A percentile compares a stretch with the other conserved stretches of the same genome.
These are phyloP conservation scores for Ogataea dorogensis DNA, from an alignment of 805 yeast genomes.

Conservation along the genomic window DNA sequence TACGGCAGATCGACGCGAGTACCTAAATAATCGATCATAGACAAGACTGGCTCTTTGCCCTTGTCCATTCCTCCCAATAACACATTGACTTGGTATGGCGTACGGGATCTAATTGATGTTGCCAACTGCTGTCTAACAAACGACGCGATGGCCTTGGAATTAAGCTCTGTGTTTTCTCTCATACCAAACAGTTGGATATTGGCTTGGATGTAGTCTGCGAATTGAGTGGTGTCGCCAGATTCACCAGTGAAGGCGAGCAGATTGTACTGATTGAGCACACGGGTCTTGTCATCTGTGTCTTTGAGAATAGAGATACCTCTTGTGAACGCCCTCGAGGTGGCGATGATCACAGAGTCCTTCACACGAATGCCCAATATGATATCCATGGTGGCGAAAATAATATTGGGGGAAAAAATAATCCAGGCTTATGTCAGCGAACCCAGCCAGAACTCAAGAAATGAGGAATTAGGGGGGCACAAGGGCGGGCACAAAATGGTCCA, in stretches of 20 bases:
- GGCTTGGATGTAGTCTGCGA: conserved; percentile 92
- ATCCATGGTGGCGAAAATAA: conserved; percentile 58
- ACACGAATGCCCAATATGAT: conserved; percentile 84
- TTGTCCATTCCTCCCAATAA: conserved; percentile 79
- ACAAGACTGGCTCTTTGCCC: conserved; percentile 54
- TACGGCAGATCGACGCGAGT: conserved; percentile 89
- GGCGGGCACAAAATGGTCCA: no score
- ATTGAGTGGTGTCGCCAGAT: conserved; percentile 93
- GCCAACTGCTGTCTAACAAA: conserved; percentile 89
- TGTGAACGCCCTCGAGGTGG: conserved; percentile 93
- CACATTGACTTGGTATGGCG: conserved; percentile 94
- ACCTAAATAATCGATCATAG: conserved; percentile 93
- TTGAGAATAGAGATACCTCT: conserved; percentile 85
- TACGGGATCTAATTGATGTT: conserved; percentile 82
- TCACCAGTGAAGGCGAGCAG: conserved; percentile 92
- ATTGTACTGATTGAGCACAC: conserved; percentile 69
- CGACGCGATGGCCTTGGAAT: conserved; percentile 83
- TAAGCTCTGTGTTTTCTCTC: conserved; percentile 78
- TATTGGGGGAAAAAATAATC: conserved; percentile 5
- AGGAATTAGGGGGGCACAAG: no score
- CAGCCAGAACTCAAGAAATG: no score
- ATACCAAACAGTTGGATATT: conserved; percentile 84
- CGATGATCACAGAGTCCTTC: conserved; percentile 76
- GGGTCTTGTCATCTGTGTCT: conserved; percentile 76
- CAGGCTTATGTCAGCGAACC: conserved; percentile 2